Percentiles rank a stretch among this genome's conserved stretches.
Evolutionary conservation across 225 moss, liverwort and hornwort genomes (phyloP).

Genomic region (Thuidium tamariscinum): DNA sequence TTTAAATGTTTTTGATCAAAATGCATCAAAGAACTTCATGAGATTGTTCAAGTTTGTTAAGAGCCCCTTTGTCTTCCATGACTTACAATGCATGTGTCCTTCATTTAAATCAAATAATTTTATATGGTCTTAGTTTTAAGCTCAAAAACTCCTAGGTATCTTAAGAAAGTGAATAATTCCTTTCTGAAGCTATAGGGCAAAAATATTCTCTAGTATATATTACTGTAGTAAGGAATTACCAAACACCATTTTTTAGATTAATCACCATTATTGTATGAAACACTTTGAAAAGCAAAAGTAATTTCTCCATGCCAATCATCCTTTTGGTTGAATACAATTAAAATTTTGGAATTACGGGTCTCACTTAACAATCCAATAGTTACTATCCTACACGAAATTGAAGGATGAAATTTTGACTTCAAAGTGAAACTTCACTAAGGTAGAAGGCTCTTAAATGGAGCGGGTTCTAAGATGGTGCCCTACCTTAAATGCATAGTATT

Average conservation of each 20-base stretch:
- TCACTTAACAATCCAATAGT: not conserved
- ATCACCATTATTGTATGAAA: no score
- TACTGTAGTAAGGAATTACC: no score
- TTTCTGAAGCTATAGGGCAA: fast-evolving
- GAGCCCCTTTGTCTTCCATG: fast-evolving
- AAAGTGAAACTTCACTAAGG: no score
- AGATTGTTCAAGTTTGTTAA: not conserved
- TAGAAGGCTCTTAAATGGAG: not conserved
- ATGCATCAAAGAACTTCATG: not conserved
- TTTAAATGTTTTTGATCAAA: not conserved
- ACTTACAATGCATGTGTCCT: fast-evolving
- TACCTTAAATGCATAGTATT: no score
- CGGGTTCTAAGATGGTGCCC: no score
- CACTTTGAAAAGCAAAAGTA: no score
- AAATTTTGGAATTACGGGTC: no score
- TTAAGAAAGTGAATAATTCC: fast-evolving
- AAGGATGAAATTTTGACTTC: not conserved
- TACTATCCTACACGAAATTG: no score
- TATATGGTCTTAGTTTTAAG: not conserved
- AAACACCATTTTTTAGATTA: not conserved
- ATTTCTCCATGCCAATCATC: not conserved
- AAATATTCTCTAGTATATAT: not conserved
- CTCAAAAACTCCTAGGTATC: fast-evolving
- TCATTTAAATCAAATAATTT: not conserved
- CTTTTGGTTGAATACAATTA: not conserved